Percentiles rank a stretch among this genome's conserved stretches.
These are phyloP conservation scores for Theobroma grandiflorum DNA, from an alignment of 441 rosid species.

Conservation along the genomic window DNA sequence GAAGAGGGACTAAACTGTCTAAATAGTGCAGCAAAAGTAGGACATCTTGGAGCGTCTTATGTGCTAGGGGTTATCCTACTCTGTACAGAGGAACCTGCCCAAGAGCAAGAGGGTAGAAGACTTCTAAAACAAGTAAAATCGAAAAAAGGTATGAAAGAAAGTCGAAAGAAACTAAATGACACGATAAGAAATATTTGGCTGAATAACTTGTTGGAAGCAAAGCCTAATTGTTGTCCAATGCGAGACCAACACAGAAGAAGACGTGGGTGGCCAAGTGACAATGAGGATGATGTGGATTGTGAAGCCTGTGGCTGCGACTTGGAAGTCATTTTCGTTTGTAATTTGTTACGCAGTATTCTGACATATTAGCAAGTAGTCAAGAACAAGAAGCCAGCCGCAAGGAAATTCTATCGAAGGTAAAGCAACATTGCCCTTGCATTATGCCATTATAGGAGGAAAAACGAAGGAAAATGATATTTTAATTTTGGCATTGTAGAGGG, in stretches of 20 bases:
- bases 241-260: neutral
- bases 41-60: constrained; percentile 24
- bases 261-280: constrained; percentile 9
- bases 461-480: too few species aligned
- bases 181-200: neutral
- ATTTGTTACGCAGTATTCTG: neutral
- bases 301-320: constrained; percentile 8
- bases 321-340: constrained; percentile 15
- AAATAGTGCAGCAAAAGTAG: constrained; percentile 15
- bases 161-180: neutral
- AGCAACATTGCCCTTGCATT: too few species aligned
- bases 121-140: neutral
- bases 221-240: neutral
- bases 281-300: constrained; percentile 1
- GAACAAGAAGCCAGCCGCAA: too few species aligned
- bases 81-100: neutral
- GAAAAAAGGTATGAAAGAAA: neutral
- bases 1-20: constrained; percentile 22
- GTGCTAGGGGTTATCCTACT: constrained; percentile 19
- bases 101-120: neutral
- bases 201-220: constrained; percentile 9
- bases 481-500: too few species aligned
- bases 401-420: too few species aligned
- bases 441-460: too few species aligned
- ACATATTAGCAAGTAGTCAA: too few species aligned